Evolutionary conservation across 2,329 filamentous ascomycete genomes (phyloP), one percentile per base, ranked within the genome.

Genomic region (Fusarium sp.): DNA sequence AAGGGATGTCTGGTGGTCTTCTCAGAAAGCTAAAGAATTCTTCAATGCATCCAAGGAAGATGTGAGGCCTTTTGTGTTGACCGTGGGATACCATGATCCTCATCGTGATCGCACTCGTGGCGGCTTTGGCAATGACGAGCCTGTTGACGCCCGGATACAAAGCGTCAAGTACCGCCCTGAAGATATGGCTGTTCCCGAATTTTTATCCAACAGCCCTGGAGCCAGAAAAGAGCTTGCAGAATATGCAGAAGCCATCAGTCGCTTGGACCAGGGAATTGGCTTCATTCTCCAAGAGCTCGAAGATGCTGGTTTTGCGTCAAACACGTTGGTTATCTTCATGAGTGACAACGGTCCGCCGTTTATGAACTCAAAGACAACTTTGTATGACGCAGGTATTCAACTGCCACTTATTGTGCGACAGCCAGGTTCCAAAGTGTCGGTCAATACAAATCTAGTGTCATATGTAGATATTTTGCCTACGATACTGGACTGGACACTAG

Each of bases 341-440:
- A 84, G 81, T 60, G 83, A 86, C 56, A 86, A 86, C 39, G 83
- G 84, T 1, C 77, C 83, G 1, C 83, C 83, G 0, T 85, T 86
- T 63, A 69, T 86, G 62, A 86, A 86, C 71, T 85, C 84, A 10
- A 85, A 85, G 69, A 86, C 83, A 1, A 85, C 83, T 0, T 74
- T 86, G 0, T 86, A 82, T 66, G 83, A 86, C 52, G 81, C 84
- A 0, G 83, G 84, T 17, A 75, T 84, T 1, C 74, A 79, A 11
- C 72, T 85, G 3, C 83, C 83, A 1, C 73, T 85, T 6, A 74
- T 86, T 7, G 69, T 85, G 0, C 76, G 79, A 3, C 58, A 66
- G 0, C 83, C 84, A 0, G 75, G 75, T 0, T 36, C 40, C 1
- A n/a, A 53, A 2, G 18, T 72, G 5, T 74, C 74, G 2, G 68